Evolutionary conservation across 129 eudicot genomes (phyloP).

Genomic region (Erigeron canadensis): DNA sequence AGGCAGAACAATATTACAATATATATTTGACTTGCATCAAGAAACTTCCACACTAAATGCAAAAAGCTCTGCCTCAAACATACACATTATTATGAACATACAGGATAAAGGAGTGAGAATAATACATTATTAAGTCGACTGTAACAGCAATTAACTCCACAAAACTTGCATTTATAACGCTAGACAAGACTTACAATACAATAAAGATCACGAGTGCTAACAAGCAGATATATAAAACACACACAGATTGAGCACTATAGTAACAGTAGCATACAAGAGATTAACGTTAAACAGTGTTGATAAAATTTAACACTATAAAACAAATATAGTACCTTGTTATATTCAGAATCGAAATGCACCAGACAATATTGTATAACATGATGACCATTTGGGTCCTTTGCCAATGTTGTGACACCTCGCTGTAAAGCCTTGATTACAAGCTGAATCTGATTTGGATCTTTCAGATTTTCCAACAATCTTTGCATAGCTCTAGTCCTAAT

Average conservation of each 20-base stretch:
- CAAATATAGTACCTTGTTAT: conserved; percentile 45
- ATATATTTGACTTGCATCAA: not conserved
- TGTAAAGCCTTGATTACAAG: conserved; percentile 43
- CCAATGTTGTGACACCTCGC: conserved; percentile 48
- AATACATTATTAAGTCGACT: not conserved
- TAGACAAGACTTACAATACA: not conserved
- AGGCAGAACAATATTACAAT: not conserved
- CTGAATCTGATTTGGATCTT: conserved; percentile 41
- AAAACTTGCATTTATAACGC: not conserved
- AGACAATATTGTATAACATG: conserved; percentile 67
- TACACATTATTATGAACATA: too few species aligned
- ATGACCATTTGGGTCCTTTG: conserved; percentile 57
- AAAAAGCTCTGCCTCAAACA: not conserved
- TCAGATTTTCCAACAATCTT: conserved; percentile 53
- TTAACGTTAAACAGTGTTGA: not conserved
- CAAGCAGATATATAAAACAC: not conserved
- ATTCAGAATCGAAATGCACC: conserved; percentile 41
- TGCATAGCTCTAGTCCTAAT: conserved; percentile 54
- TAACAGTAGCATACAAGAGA: conserved; percentile 7
- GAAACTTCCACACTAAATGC: not conserved
- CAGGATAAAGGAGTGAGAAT: not conserved
- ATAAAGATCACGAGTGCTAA: not conserved
- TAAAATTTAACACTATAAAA: not conserved
- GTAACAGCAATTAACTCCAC: conserved; percentile 7
- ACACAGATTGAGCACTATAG: not conserved